Base-by-base conservation (phyloP, 177 flowering plant genomes). In the Telopea speciosissima region DNA sequence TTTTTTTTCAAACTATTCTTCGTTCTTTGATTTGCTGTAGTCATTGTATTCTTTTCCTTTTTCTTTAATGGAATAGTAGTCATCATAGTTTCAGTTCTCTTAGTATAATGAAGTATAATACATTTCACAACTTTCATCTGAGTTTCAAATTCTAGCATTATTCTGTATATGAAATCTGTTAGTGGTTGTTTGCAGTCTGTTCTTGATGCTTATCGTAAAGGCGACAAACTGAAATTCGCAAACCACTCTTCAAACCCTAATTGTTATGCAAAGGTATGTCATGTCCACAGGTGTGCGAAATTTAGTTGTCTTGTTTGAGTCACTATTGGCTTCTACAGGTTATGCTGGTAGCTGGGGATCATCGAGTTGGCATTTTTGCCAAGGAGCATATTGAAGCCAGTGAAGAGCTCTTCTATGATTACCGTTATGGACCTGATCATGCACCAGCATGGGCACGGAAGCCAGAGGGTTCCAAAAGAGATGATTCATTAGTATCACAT, bases 171-270 rank as follows among this genome's bases (percentile, higher is more conserved):
- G 63, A 73, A 54, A 72, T 68, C 61, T 16, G 62, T 14, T 13
- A 3, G 60, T 6, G 26, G 24, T 68, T 67, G 17, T 68, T 70
- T 66, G 65, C 96, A 93, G 99, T 88, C 74, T 80, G 98, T 91
- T 60, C 93, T 96, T 71, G 99, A 96, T 85, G 99, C 99, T 65
- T 90, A 83, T 62, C 97, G 99, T 74, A 89, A 93, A 81, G 99
- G 99, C 67, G 97, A 93, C 85, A 93, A 96, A 83, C 82, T 96
- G 74, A 96, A 96, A 81, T 96, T 96, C 68, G 99, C 99, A 42
- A 96, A 96, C 75, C 99, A 96, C 76, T 96, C 98, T n/a, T 83
- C 93, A 36, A 88, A 83, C 42, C 98, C 99, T 7, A 96, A 96
- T 79, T 96, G 99, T 65, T 88, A 86, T 79, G 97, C 98, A 24